Evolutionary conservation across 768 basidiomycete genomes (phyloP).

Genomic region (Leccinum broughii): DNA sequence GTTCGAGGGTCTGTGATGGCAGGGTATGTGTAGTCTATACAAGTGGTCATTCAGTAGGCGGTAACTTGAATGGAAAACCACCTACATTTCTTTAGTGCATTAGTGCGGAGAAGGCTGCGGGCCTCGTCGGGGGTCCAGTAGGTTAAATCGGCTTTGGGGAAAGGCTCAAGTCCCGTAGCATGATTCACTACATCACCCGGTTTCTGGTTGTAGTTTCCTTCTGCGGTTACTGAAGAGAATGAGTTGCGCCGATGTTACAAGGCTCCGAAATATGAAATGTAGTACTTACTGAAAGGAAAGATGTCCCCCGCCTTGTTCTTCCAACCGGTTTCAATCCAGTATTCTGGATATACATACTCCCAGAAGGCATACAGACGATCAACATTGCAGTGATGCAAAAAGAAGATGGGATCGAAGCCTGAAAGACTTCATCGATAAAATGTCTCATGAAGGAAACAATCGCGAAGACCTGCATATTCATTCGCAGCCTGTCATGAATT

Average conservation of each 20-base stretch:
- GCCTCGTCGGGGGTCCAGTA: constrained; percentile 20
- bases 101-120: constrained; percentile 6
- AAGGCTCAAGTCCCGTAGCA: constrained; percentile 11
- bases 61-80: not conserved
- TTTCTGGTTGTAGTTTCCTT: constrained; percentile 7
- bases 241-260: not conserved
- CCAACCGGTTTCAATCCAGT: constrained; percentile 20
- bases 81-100: constrained; percentile 9
- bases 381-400: constrained; percentile 19
- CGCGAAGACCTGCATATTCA: constrained; percentile 20
- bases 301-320: constrained; percentile 3
- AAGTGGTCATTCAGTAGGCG: not conserved
- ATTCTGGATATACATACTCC: constrained; percentile 22
- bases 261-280: too few relatives aligned
- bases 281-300: constrained; percentile 8
- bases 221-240: not conserved
- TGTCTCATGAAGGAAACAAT: not conserved
- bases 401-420: constrained; percentile 24
- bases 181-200: not conserved
- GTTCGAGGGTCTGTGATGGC: constrained; percentile 12
- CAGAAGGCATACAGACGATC: constrained; percentile 23
- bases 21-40: constrained; percentile 24
- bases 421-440: not conserved
- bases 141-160: constrained; percentile 3
- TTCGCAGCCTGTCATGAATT: constrained; percentile 10